phyloP scores from a whole-genome alignment of 1,139 yeast genomes.

The Tardiomyces depauwii region DNA sequence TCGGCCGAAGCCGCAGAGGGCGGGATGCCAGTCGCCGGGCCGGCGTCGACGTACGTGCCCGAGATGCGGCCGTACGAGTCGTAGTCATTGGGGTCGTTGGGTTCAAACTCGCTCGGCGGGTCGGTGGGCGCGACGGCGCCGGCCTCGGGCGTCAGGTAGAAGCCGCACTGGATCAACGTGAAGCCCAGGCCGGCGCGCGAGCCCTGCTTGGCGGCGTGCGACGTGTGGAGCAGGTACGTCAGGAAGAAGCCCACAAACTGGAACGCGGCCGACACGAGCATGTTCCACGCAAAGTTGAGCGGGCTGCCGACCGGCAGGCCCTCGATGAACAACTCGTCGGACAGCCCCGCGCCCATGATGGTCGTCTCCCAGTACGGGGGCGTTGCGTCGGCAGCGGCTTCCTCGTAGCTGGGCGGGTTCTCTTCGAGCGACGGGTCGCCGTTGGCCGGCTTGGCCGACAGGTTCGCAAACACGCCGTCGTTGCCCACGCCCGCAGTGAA shows the following conservation, averaged over 20 bases:
- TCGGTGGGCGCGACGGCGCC: slow-evolving; percentile 18
- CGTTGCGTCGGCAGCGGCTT: slow-evolving; percentile 87
- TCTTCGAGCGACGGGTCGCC: slow-evolving; percentile 33
- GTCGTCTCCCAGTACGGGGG: slow-evolving; percentile 98
- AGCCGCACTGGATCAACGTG: slow-evolving; percentile 71
- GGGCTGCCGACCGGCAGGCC: slow-evolving; percentile 95
- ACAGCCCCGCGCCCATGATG: slow-evolving; percentile 54
- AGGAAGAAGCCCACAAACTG: slow-evolving; percentile 89
- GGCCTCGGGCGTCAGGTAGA: slow-evolving; percentile 51
- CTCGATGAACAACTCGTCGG: slow-evolving; percentile 87
- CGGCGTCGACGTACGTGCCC: slow-evolving; percentile 17
- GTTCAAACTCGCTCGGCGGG: slow-evolving; percentile 32
- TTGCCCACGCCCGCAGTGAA: slow-evolving; percentile 11
- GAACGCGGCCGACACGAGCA: slow-evolving; percentile 77
- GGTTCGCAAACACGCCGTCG: slow-evolving; percentile 89
- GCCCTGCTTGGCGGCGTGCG: slow-evolving; percentile 96
- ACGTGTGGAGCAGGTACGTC: slow-evolving; percentile 84
- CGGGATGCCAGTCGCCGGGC: slow-evolving; percentile 30
- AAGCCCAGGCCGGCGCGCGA: slow-evolving; percentile 87
- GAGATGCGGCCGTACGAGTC: slow-evolving; percentile 15
- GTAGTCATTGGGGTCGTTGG: slow-evolving; percentile 28
- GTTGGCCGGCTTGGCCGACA: slow-evolving; percentile 37
- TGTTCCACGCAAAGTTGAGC: slow-evolving; percentile 83
- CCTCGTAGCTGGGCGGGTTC: slow-evolving; percentile 88
- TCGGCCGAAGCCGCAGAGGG: slow-evolving; percentile 11